Percentiles rank a stretch among this genome's conserved stretches.
These are phyloP conservation scores for Termitomyces bulborhizus DNA, from an alignment of 768 basidiomycete genomes.

Conservation along the genomic window DNA sequence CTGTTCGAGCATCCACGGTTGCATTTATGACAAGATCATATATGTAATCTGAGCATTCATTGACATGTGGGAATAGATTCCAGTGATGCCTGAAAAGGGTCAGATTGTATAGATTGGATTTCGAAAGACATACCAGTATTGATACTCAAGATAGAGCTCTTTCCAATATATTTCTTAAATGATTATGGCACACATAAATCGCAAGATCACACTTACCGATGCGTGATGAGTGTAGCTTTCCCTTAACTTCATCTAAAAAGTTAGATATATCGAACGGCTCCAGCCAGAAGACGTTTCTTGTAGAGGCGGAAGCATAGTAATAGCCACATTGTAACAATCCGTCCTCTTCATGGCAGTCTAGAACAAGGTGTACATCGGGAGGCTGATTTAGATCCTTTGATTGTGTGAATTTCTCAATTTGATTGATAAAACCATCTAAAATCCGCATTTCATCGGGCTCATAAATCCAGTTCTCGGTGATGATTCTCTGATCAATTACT, in stretches of 20 bases:
- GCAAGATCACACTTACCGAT: not conserved
- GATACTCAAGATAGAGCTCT: not conserved
- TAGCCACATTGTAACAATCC: constrained; percentile 1
- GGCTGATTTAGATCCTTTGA: not conserved
- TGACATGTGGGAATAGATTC: not conserved
- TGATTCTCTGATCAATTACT: not conserved
- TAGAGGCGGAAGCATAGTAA: constrained; percentile 1
- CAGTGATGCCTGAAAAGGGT: not conserved
- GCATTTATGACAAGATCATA: not conserved
- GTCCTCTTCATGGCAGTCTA: not conserved
- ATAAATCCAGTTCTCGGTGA: constrained; percentile 8
- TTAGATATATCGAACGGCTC: not conserved
- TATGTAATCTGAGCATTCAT: not conserved
- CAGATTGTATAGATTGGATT: not conserved
- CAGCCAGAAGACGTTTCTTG: not conserved
- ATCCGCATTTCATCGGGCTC: not conserved
- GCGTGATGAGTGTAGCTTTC: not conserved
- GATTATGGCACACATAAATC: not conserved
- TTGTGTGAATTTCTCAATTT: not conserved
- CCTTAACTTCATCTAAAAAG: too few species aligned
- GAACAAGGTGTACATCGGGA: constrained; percentile 1
- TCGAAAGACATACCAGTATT: not conserved
- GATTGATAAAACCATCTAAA: not conserved
- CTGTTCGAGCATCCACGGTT: constrained; percentile 3
- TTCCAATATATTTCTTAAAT: not conserved